A percentile compares a stretch with the other conserved stretches of the same genome.
Evolutionary conservation across 2,329 filamentous ascomycete species (phyloP).

Genomic region (Clonostachys byssicola): DNA sequence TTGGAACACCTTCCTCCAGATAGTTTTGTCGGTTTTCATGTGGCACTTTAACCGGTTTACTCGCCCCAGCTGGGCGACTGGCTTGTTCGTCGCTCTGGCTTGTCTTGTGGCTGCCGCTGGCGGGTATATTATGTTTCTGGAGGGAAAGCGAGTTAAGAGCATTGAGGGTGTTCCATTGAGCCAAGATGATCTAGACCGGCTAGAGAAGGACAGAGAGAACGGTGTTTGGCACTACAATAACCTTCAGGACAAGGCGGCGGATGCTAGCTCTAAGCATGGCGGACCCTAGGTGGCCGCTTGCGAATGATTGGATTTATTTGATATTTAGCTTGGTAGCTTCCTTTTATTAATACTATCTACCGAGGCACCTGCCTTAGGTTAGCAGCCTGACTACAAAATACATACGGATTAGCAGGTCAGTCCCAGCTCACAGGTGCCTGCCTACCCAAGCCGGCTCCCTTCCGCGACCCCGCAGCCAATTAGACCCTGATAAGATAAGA

Average conservation of each 20-base stretch:
- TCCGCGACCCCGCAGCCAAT: too few relatives aligned
- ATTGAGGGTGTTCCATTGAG: slow-evolving; percentile 68
- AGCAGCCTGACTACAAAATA: too few relatives aligned
- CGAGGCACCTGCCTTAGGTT: too few relatives aligned
- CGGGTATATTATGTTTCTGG: slow-evolving; percentile 65
- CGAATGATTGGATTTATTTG: too few relatives aligned
- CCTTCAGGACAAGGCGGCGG: slow-evolving; percentile 23
- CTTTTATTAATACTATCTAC: too few relatives aligned
- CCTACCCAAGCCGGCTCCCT: too few relatives aligned
- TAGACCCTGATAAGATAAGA: too few relatives aligned
- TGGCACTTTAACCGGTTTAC: slow-evolving; percentile 72
- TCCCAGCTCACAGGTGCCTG: too few relatives aligned
- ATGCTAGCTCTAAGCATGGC: slow-evolving; percentile 6
- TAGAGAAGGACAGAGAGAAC: slow-evolving; percentile 46
- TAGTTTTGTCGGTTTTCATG: slow-evolving; percentile 73
- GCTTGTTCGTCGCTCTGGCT: slow-evolving; percentile 71
- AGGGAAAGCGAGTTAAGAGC: slow-evolving; percentile 67
- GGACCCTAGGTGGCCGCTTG: not conserved
- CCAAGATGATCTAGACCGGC: slow-evolving; percentile 44
- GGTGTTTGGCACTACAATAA: slow-evolving; percentile 53
- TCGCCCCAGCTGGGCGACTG: slow-evolving; percentile 76
- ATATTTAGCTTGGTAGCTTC: too few relatives aligned
- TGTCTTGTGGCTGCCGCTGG: slow-evolving; percentile 65
- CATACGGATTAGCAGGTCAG: too few relatives aligned
- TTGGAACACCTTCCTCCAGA: slow-evolving; percentile 75